Conservation (phyloP, 306 rosid genomes). For the Dryas drummondii region DNA sequence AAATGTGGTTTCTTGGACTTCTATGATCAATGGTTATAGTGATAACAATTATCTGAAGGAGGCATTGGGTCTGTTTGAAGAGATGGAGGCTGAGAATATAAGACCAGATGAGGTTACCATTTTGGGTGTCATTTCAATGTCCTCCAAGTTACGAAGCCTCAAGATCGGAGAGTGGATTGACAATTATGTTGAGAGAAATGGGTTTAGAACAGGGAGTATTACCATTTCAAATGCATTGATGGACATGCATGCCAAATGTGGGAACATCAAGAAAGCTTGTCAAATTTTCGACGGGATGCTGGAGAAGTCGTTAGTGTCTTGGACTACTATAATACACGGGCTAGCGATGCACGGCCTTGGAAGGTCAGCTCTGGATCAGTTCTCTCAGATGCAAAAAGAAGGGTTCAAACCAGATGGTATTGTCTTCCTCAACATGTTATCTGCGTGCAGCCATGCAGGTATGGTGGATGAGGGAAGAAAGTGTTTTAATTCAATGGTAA, state of each 20-base stretch:
- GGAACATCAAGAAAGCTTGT: slow-evolving; percentile 20
- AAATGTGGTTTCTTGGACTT: slow-evolving; percentile 25
- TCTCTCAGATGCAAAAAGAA: slow-evolving; percentile 21
- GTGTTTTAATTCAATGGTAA: slow-evolving; percentile 13
- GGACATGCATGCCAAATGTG: slow-evolving; percentile 25
- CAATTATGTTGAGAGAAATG: background rate
- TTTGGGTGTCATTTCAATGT: background rate
- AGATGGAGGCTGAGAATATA: slow-evolving; percentile 3
- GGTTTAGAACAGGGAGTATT: background rate
- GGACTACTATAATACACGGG: slow-evolving; percentile 16
- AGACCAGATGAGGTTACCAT: slow-evolving; percentile 18
- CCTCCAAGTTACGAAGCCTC: background rate
- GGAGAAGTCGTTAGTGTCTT: slow-evolving; percentile 11
- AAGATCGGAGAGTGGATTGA: slow-evolving; percentile 16
- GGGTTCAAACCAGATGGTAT: slow-evolving; percentile 13
- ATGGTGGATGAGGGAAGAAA: slow-evolving; percentile 6
- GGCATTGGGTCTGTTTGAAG: slow-evolving; percentile 8
- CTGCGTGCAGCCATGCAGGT: slow-evolving; percentile 20
- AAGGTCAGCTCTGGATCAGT: background rate
- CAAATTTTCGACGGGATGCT: slow-evolving; percentile 4
- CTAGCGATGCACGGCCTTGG: slow-evolving; percentile 16
- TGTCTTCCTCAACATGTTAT: slow-evolving; percentile 10
- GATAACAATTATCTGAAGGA: slow-evolving; percentile 1
- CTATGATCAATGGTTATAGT: slow-evolving; percentile 12
- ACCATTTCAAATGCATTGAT: slow-evolving; percentile 17